Conservation (phyloP, 306 rosid species). For the Macrotyloma uniflorum region DNA sequence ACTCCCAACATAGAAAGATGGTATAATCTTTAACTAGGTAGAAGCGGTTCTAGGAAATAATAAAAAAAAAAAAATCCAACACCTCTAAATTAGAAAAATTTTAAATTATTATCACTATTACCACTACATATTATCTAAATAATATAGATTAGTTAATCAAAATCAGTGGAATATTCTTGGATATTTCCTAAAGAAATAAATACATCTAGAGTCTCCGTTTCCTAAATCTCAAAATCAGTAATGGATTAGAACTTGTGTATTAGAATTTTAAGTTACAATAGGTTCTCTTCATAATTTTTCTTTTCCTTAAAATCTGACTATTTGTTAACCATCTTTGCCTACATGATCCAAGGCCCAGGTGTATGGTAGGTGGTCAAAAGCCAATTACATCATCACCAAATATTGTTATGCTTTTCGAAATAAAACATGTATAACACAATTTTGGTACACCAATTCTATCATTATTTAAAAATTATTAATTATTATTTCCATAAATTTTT, state of each 20-base stretch:
- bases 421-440: neutral
- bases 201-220: neutral
- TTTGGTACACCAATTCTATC: constrained; percentile 5
- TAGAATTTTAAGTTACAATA: constrained; percentile 1
- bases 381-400: neutral
- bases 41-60: constrained; percentile 39
- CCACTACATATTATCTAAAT: constrained; percentile 40
- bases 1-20: constrained; percentile 45
- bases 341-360: neutral
- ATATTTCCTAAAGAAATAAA: neutral
- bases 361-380: neutral
- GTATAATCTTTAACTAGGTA: constrained; percentile 42
- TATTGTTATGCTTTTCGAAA: neutral
- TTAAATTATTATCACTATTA: constrained; percentile 36
- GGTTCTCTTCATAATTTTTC: too few species aligned
- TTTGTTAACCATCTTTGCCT: neutral
- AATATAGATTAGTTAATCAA: constrained; percentile 41
- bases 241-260: neutral
- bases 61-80: constrained; percentile 38
- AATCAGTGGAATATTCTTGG: constrained; percentile 24
- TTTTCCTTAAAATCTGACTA: neutral
- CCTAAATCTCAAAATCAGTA: neutral
- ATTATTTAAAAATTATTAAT: neutral
- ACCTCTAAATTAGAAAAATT: constrained; percentile 36
- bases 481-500: neutral